phyloP scores from a whole-genome alignment of 192 early-diverging fungal species.

The Entomortierella parvispora region DNA sequence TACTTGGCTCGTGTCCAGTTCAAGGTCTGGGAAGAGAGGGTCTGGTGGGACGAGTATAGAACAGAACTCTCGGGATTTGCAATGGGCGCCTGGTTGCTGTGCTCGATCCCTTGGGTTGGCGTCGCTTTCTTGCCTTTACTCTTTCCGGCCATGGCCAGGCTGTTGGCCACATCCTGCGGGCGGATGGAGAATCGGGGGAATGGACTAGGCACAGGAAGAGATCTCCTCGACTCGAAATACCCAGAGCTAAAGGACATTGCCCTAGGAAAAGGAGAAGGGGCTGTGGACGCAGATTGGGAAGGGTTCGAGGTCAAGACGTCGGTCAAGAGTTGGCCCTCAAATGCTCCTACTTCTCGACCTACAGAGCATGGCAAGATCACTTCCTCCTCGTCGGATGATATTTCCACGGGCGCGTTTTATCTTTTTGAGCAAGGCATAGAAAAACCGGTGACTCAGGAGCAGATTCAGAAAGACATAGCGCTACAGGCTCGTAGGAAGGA shows the following conservation, averaged over 20 bases:
- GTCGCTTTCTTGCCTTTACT: constrained; percentile 20
- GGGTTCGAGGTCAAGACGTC: constrained; percentile 8
- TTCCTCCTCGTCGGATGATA: background rate
- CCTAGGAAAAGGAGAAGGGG: constrained; percentile 1
- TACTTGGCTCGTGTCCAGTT: constrained; percentile 31
- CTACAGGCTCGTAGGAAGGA: background rate
- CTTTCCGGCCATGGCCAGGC: constrained; percentile 26
- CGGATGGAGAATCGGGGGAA: constrained; percentile 30
- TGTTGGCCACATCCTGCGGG: constrained; percentile 42
- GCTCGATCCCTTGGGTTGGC: constrained; percentile 26
- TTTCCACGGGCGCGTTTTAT: no score
- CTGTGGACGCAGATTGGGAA: constrained; percentile 34
- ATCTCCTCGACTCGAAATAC: constrained; percentile 25
- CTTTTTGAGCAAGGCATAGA: no score
- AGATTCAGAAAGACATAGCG: background rate
- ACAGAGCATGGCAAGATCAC: background rate
- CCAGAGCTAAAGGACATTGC: constrained; percentile 39
- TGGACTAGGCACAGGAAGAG: constrained; percentile 4
- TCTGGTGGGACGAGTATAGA: constrained; percentile 33
- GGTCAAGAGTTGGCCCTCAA: background rate
- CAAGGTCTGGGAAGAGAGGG: constrained; percentile 35
- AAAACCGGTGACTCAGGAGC: background rate
- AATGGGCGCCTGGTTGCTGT: constrained; percentile 23
- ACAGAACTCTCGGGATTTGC: constrained; percentile 31
- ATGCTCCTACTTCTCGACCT: background rate